Base-by-base conservation (phyloP, 768 basidiomycete genomes). In the Suillus brevipes region DNA sequence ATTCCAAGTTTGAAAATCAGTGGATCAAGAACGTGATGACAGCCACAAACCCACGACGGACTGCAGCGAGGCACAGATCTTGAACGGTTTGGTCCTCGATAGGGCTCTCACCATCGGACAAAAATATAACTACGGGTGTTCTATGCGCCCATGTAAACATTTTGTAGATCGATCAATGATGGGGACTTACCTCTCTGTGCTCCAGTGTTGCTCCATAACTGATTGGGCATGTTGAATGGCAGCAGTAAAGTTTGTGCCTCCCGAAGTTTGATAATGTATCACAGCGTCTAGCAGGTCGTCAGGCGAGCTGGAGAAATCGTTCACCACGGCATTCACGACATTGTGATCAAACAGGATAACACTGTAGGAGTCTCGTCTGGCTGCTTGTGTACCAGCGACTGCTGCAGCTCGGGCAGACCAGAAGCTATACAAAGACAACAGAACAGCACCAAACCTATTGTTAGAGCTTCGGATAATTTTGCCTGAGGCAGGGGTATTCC, bases 381-480 rank as follows among this genome's bases (percentile, higher is more conserved):
- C 71, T 18, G 70, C 71, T 56, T 74, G 73, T 6, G 67, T 56
- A 38, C 50, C 63, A 61, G 71, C 36, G 63, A 80, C 61, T 5
- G 81, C 81, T 14, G 78, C 73, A 13, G 80, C 77, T 2, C 87
- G 80, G 1, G 88, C 81, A 14, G 74, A 66, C 87, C 87, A 89
- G 70, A 89, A 89, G n/a, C 77, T 75, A 60, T 85, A 71, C 8
- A 88, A 67, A 0, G 87, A 82, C 0, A 85, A 84, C 55, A 83
- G 83, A 1, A 87, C 88, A 1, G 87, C 86, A 0, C 87, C 87
- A 20, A 87, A 79, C 42, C 87, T 74, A 65, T 89, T 83, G 64
- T 85, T 71, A 45, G 76, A 74, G 0, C 61, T 66, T 13, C 69
- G 71, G 4, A 68, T 63, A 56, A 87, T 85, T 43, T 68, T 70